Evolutionary conservation across 768 basidiomycete species (phyloP).

Genomic region (Sarcodon aspratus): DNA sequence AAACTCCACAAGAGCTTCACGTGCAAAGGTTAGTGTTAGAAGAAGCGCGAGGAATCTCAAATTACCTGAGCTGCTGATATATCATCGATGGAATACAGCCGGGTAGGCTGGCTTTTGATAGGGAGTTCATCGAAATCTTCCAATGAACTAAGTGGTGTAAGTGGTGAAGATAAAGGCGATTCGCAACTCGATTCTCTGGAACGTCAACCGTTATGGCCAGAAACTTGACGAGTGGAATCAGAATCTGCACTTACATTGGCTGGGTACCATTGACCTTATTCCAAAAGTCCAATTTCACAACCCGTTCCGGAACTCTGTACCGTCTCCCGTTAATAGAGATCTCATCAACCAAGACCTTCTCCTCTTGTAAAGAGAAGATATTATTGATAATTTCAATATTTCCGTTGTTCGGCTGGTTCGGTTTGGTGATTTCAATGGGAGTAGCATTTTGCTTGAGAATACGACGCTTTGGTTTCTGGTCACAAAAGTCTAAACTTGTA

Average conservation of each 20-base stretch:
- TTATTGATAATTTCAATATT: constrained; percentile 80
- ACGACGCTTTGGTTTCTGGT: constrained; percentile 68
- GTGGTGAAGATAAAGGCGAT: constrained; percentile 56
- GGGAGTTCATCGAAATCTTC: constrained; percentile 39
- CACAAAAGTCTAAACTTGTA: constrained; percentile 8
- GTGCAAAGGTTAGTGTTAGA: no score
- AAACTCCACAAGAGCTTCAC: no score
- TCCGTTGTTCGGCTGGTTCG: constrained; percentile 77
- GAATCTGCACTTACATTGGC: constrained; percentile 25
- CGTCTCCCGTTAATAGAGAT: constrained; percentile 80
- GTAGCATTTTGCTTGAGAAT: constrained; percentile 59
- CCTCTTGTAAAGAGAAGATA: constrained; percentile 32
- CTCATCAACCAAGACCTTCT: constrained; percentile 60
- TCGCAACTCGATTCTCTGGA: constrained; percentile 16
- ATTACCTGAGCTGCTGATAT: constrained; percentile 49
- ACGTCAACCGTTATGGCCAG: neutral
- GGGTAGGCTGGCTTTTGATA: constrained; percentile 13
- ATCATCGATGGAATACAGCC: constrained; percentile 31
- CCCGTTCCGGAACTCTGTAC: constrained; percentile 86
- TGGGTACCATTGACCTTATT: constrained; percentile 41
- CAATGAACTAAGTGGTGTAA: constrained; percentile 65
- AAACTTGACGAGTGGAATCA: neutral
- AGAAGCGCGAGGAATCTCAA: neutral
- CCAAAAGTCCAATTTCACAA: constrained; percentile 95
- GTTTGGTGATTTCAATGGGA: constrained; percentile 66